Conservation (phyloP, 768 basidiomycete species). For the Amanita subjunquillea region DNA sequence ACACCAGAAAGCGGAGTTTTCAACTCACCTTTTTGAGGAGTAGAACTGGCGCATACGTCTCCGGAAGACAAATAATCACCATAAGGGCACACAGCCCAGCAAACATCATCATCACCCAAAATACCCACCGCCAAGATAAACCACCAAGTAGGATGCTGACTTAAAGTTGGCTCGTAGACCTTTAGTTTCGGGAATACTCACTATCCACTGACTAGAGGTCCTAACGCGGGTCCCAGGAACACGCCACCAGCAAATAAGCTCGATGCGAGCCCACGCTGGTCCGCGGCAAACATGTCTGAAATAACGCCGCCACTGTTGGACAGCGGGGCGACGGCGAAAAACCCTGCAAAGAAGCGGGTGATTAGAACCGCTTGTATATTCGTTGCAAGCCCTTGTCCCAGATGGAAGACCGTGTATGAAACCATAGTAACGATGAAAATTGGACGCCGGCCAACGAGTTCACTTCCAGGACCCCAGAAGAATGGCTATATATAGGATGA, state of each 20-base stretch:
- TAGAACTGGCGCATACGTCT: slow-evolving; percentile 59
- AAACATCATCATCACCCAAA: slow-evolving; percentile 63
- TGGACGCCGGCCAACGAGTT: slow-evolving; percentile 33
- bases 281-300: slow-evolving; percentile 49
- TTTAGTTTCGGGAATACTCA: slow-evolving; percentile 35
- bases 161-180: neutral
- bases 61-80: slow-evolving; percentile 39
- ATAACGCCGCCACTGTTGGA: slow-evolving; percentile 49
- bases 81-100: slow-evolving; percentile 39
- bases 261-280: slow-evolving; percentile 41
- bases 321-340: slow-evolving; percentile 51
- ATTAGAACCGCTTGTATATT: slow-evolving; percentile 50
- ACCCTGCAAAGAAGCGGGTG: slow-evolving; percentile 51
- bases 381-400: slow-evolving; percentile 50
- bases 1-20: neutral
- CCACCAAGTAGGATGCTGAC: slow-evolving; percentile 34
- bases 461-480: slow-evolving; percentile 28
- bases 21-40: slow-evolving; percentile 32
- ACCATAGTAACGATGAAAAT: slow-evolving; percentile 41
- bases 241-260: slow-evolving; percentile 50
- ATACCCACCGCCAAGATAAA: slow-evolving; percentile 58
- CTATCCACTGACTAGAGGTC: slow-evolving; percentile 56
- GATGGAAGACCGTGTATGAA: slow-evolving; percentile 41
- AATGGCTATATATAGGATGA: slow-evolving; percentile 23
- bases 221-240: slow-evolving; percentile 53